These are phyloP conservation scores for Aspergillus asperescens DNA, from an alignment of 495 filamentous ascomycete species.

Conservation along the genomic window DNA sequence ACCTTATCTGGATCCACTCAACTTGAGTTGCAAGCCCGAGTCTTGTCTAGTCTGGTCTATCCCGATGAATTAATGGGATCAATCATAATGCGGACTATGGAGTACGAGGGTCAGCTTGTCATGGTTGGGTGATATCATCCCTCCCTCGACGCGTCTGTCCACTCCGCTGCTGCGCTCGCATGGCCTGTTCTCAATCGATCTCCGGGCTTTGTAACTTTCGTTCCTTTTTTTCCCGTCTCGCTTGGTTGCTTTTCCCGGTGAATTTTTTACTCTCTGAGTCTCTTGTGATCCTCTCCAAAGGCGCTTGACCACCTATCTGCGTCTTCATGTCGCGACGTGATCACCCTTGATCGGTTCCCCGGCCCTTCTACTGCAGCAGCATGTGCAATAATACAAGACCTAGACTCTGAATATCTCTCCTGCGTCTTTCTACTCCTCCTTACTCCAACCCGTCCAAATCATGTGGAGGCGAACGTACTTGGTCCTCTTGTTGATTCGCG, in stretches of 20 bases:
- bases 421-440: not conserved
- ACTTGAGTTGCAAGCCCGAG: not conserved
- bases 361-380: slow-evolving; percentile 8
- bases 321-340: slow-evolving; percentile 5
- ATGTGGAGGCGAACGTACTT: slow-evolving; percentile 95
- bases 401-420: slow-evolving; percentile 3
- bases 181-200: too few species aligned
- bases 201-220: too few species aligned
- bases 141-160: slow-evolving; percentile 6
- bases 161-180: too few species aligned
- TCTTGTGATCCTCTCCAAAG: slow-evolving; percentile 9
- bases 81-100: too few species aligned
- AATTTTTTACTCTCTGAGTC: slow-evolving; percentile 3
- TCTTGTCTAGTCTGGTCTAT: not conserved
- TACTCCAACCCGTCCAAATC: slow-evolving; percentile 14
- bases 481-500: slow-evolving; percentile 73
- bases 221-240: slow-evolving; percentile 2
- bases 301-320: not conserved
- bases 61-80: not conserved
- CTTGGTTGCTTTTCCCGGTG: not conserved
- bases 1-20: not conserved
- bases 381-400: slow-evolving; percentile 12
- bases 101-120: too few species aligned
- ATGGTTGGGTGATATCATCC: slow-evolving; percentile 11
- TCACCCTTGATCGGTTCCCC: slow-evolving; percentile 12